These are phyloP conservation scores for Murraya koenigii DNA, from an alignment of 345 rosid species.

Conservation along the genomic window DNA sequence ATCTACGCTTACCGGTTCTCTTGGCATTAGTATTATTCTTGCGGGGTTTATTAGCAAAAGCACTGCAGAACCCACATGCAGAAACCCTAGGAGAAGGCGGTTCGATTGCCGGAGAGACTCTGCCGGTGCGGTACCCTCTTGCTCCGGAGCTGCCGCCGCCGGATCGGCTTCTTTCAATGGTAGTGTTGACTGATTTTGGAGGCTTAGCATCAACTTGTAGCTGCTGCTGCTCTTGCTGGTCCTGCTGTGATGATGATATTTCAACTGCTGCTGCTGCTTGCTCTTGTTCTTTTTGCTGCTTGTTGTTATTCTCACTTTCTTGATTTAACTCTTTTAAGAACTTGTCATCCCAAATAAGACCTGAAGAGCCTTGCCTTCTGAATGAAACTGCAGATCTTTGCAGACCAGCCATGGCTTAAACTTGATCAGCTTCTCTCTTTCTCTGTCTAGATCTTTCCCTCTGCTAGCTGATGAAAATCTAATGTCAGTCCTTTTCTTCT, in stretches of 20 bases:
- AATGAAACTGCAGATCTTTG: slow-evolving; percentile 89
- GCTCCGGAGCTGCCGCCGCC: slow-evolving; percentile 74
- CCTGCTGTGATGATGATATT: not conserved
- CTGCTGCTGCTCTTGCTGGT: slow-evolving; percentile 6
- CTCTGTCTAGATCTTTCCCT: not conserved
- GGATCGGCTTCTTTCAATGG: slow-evolving; percentile 76
- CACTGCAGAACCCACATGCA: slow-evolving; percentile 78
- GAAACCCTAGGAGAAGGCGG: slow-evolving; percentile 92
- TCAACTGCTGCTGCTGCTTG: slow-evolving; percentile 9
- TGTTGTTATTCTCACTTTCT: slow-evolving; percentile 18
- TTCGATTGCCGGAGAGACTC: slow-evolving; percentile 76
- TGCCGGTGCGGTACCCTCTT: slow-evolving; percentile 70
- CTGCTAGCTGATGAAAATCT: not conserved
- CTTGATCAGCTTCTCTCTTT: not conserved
- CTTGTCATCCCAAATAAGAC: slow-evolving; percentile 84
- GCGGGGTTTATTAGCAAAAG: slow-evolving; percentile 43
- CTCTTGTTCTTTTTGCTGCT: slow-evolving; percentile 15
- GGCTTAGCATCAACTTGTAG: slow-evolving; percentile 29
- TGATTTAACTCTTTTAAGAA: slow-evolving; percentile 51
- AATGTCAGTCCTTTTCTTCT: not conserved
- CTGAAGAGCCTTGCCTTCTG: slow-evolving; percentile 92
- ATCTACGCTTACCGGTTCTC: slow-evolving; percentile 60
- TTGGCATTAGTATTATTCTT: slow-evolving; percentile 41
- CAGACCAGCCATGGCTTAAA: slow-evolving; percentile 66
- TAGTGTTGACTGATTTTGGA: slow-evolving; percentile 29